Evolutionary conservation across 805 yeast genomes (phyloP), one percentile per base, ranked within the genome.

Genomic region (Wickerhamiella sergipiensis): DNA sequence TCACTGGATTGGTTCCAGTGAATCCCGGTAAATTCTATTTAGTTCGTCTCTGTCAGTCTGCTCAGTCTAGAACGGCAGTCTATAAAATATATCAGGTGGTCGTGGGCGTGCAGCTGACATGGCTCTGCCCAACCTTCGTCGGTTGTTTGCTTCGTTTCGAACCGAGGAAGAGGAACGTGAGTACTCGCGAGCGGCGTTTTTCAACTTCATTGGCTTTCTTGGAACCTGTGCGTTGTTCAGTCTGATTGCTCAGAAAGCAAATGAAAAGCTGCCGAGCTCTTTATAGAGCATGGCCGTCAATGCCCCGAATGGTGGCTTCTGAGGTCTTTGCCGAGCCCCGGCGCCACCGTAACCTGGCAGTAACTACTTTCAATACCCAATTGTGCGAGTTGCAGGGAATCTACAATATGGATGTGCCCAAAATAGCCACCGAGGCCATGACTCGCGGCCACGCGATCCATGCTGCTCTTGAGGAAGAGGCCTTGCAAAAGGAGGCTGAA

Each of bases 161-260:
- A 78, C 92, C 2, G 95, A 85, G 55, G 94, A 86, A 57, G 95
- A 86, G 59, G 95, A 87, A 63, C 69, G 89, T 48, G 69, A 72
- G 49, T 82, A 79, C 58, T 84, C 95, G 0, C 70, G 95, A 46
- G 73, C 76, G 55, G 95, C 95, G 1, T 67, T 65, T 54, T 67
- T 66, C 59, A 67, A 85, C 55, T 72, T 87, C 26, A 69, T 86
- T 26, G 95, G 95, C 15, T 86, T 85, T 58, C 64, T 86, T 15
- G 87, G 90, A 0, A 76, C 88, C 17, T 85, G 95, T 63, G 89
- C 85, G 13, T 67, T 81, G 33, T 86, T 87, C 64, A 82, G 90
- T 29, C 79, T 86, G 57, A 79, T 85, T 50, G 88, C 94, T 2
- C 94, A 84, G 64, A 73, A 59, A 49, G 58, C 64, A 36, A 55